Evolutionary conservation across 2,329 filamentous ascomycete genomes (phyloP).

Genomic region (Botrytis fragariae): DNA sequence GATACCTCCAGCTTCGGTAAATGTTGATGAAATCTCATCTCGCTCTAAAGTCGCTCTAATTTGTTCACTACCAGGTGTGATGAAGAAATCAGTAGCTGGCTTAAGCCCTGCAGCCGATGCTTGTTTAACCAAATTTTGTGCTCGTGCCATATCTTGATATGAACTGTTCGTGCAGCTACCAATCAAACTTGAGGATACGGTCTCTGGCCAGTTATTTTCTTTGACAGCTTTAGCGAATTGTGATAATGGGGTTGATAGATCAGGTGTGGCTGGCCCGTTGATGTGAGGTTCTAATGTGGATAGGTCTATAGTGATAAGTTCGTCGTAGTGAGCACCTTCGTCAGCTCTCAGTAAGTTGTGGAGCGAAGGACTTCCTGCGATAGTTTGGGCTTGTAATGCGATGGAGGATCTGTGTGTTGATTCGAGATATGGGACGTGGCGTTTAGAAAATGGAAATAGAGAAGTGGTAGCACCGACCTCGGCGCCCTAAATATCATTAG

Average conservation of each 20-base stretch:
- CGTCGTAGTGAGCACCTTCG: conserved; percentile 79
- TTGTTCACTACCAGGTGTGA: conserved; percentile 95
- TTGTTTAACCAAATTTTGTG: conserved; percentile 89
- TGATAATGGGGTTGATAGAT: conserved; percentile 88
- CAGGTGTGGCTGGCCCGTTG: conserved; percentile 95
- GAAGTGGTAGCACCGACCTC: conserved; percentile 80
- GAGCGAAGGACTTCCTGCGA: conserved; percentile 41
- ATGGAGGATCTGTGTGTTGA: conserved; percentile 69
- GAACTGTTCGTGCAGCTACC: conserved; percentile 99
- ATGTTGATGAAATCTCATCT: conserved; percentile 81
- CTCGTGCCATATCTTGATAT: conserved; percentile 97
- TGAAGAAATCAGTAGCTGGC: conserved; percentile 88
- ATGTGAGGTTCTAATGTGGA: conserved; percentile 90
- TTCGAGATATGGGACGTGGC: conserved; percentile 80
- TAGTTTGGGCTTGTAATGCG: conserved; percentile 36
- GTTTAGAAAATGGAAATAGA: conserved; percentile 81
- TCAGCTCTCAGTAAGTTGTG: conserved; percentile 73
- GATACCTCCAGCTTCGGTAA: conserved; percentile 80
- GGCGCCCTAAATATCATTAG: conserved; percentile 50
- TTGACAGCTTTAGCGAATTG: conserved; percentile 82
- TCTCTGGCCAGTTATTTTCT: conserved; percentile 85
- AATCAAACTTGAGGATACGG: conserved; percentile 88
- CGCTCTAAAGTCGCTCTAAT: conserved; percentile 91
- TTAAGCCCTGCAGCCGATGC: conserved; percentile 85
- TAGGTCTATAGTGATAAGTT: conserved; percentile 86